These are phyloP conservation scores for Neurospora sp. DNA, from an alignment of 495 filamentous ascomycete species.

Conservation along the genomic window DNA sequence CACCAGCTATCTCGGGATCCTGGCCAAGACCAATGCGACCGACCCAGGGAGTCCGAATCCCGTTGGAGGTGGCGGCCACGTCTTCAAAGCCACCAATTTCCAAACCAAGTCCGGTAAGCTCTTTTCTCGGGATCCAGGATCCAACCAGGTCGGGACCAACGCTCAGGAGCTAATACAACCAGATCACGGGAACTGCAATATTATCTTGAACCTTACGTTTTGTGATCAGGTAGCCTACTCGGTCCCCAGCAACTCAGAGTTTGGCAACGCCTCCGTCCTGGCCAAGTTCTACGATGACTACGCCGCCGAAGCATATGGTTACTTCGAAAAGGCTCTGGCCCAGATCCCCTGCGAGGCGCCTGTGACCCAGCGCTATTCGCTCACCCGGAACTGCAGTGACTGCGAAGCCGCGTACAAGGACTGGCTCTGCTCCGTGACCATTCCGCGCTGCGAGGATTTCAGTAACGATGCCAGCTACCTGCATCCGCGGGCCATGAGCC, in stretches of 20 bases:
- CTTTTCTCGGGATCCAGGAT: background rate
- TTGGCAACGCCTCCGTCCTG: slow-evolving; percentile 41
- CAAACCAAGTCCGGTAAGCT: slow-evolving; percentile 65
- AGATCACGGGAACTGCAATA: slow-evolving; percentile 56
- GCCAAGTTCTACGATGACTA: slow-evolving; percentile 60
- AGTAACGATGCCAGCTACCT: slow-evolving; percentile 45
- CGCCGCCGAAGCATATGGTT: slow-evolving; percentile 49
- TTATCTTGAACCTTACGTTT: slow-evolving; percentile 75
- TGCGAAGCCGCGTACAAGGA: slow-evolving; percentile 75
- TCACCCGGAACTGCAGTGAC: slow-evolving; percentile 62
- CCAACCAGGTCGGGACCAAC: background rate
- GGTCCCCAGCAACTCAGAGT: slow-evolving; percentile 68
- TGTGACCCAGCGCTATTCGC: slow-evolving; percentile 59
- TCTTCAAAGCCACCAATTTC: slow-evolving; percentile 60
- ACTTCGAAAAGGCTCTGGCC: slow-evolving; percentile 70
- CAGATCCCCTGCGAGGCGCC: slow-evolving; percentile 78
- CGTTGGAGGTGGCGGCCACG: slow-evolving; percentile 57
- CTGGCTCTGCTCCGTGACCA: slow-evolving; percentile 90
- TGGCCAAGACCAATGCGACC: slow-evolving; percentile 52
- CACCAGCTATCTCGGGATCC: slow-evolving; percentile 57
- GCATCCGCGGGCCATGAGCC: slow-evolving; percentile 56
- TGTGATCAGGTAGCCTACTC: slow-evolving; percentile 83
- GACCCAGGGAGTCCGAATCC: slow-evolving; percentile 43
- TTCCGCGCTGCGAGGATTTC: slow-evolving; percentile 85
- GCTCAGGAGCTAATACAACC: background rate